These are phyloP conservation scores for Epichloe sp. DNA, from an alignment of 2,329 filamentous ascomycete species.

Conservation along the genomic window DNA sequence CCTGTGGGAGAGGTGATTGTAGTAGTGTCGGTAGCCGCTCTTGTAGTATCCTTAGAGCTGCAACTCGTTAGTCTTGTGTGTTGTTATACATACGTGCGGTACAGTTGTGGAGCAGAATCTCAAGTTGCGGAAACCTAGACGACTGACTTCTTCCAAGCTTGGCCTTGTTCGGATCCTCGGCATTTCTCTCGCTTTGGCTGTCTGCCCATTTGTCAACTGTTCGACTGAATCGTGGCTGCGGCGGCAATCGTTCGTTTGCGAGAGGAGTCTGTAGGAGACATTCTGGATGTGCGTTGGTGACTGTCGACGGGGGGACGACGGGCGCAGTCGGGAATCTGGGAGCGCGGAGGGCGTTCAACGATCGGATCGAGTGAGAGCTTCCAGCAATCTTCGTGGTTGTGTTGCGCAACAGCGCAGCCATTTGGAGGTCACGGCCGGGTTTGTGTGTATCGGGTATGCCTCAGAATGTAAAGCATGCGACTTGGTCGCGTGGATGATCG, in stretches of 20 bases:
- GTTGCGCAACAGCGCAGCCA: constrained; percentile 17
- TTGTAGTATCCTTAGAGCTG: constrained; percentile 53
- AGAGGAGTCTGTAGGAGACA: constrained; percentile 2
- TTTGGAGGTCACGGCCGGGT: constrained; percentile 12
- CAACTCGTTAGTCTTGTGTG: background rate
- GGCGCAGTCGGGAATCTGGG: background rate
- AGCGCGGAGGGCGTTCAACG: background rate
- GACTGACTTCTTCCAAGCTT: constrained; percentile 50
- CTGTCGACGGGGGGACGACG: background rate
- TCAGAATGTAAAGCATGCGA: constrained; percentile 7
- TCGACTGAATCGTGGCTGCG: constrained; percentile 18
- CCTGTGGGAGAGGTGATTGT: constrained; percentile 54
- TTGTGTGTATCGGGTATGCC: background rate
- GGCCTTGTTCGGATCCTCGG: constrained; percentile 40
- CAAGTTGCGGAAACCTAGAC: background rate
- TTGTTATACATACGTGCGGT: background rate
- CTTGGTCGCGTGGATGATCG: constrained; percentile 6
- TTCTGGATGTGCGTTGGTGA: background rate
- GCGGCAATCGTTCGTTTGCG: background rate
- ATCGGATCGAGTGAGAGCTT: background rate
- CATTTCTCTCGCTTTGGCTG: constrained; percentile 20
- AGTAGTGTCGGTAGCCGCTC: constrained; percentile 54
- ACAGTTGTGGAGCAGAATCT: too few relatives aligned
- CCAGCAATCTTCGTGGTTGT: constrained; percentile 12
- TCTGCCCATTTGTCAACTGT: constrained; percentile 18